Base-by-base conservation (phyloP, 371 early-diverging fungal genomes). In the Rhizopus delemar region DNA sequence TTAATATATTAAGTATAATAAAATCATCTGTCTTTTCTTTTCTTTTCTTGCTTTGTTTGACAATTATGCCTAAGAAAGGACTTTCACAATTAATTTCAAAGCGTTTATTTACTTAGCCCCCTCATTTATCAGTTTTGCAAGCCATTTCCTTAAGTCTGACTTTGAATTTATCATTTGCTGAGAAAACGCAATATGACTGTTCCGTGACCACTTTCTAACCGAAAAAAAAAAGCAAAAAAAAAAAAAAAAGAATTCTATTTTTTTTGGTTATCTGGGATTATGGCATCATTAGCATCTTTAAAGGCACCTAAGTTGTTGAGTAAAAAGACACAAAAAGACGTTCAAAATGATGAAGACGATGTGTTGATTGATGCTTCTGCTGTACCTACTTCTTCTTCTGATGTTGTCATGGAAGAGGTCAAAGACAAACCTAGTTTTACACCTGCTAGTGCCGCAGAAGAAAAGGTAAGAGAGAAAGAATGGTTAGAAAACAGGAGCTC, bases 311-410 rank as follows among this genome's bases (percentile, higher is more conserved):
- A 76, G 35, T 68, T 82, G 29, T 71, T 81, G 41, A 72, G 78
- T 57, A 81, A 81, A 65, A 70, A 80, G 63, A 68, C 77, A 45
- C 63, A 69, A 65, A 71, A 71, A 39, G 49, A 60, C 53, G 45
- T 68, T 12, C 76, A 70, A 56, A 69, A 74, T 46, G 73, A 71
- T 38, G 85, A 81, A 46, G 82, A 85, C 16, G 87, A 87, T 67
- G 80, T 87, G 15, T 51, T 87, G 52, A 86, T 86, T 53, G 83
- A 84, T 36, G 73, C 89, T 51, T 81, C 75, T 51, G 78, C 81
- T 66, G 65, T 87, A 53, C 82, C 85, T 51, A 52, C 55, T 32
- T 64, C 56, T 33, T 56, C 73, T 48, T 85, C 82, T 41, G 86
- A 84, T 33, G 66, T 68, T 46, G 80, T 69, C 55, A 82, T 81